Conservation (phyloP, 1,284 basidiomycete genomes). For the Pascua guehoae region DNA sequence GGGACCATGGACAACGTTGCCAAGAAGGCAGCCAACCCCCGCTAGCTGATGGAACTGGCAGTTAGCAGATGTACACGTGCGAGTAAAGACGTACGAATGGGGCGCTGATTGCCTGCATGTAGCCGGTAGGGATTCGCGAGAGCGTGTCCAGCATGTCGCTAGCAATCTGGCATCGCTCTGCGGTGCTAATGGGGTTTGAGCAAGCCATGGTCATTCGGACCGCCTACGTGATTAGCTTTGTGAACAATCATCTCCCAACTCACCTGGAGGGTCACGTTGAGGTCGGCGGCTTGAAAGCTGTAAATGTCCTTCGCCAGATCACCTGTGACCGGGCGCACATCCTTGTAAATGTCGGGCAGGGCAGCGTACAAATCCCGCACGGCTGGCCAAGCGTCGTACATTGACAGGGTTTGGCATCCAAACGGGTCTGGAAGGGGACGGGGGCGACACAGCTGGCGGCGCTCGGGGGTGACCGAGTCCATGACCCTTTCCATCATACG, state of each 20-base stretch:
- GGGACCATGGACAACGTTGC: conserved; percentile 21
- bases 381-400: conserved; percentile 1
- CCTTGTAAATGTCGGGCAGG: conserved; percentile 14
- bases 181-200: conserved; percentile 12
- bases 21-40: conserved; percentile 22
- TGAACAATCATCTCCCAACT: not conserved
- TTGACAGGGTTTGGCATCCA: not conserved
- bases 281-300: conserved; percentile 25
- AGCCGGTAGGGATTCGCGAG: conserved; percentile 20
- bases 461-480: not conserved
- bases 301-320: conserved; percentile 16
- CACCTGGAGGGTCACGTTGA: conserved; percentile 21
- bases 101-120: conserved; percentile 15
- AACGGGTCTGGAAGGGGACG: not conserved
- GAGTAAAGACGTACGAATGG: not conserved
- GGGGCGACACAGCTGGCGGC: not conserved
- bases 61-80: not conserved
- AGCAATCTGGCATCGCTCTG: conserved; percentile 21
- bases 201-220: conserved; percentile 23
- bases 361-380: conserved; percentile 1
- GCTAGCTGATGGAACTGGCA: conserved; percentile 25
- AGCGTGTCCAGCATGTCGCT: conserved; percentile 23
- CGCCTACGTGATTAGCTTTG: not conserved
- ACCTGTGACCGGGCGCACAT: conserved; percentile 17
- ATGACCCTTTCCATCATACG: conserved; percentile 15